A percentile compares a stretch with the other conserved stretches of the same genome.
phyloP scores from a whole-genome alignment of 371 early-diverging fungal species.

The Mortierella sp. region DNA sequence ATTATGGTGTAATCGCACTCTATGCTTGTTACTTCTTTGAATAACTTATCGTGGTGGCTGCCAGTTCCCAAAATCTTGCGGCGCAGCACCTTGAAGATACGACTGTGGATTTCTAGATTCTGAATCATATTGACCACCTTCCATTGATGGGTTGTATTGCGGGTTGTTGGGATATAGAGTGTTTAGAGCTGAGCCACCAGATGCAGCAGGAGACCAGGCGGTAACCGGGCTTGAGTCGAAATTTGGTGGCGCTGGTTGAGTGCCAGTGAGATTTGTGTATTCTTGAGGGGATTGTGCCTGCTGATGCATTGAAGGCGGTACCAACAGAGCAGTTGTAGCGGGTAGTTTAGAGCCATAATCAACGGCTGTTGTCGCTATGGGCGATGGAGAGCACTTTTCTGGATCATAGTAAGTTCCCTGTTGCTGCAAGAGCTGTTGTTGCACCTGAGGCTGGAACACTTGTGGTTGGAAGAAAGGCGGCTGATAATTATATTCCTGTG shows the following conservation, averaged over 20 bases:
- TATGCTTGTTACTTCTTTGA: neutral
- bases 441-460: neutral
- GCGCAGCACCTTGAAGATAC: conserved; percentile 11
- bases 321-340: neutral
- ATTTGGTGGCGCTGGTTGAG: neutral
- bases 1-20: no score
- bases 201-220: neutral
- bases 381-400: neutral
- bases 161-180: conserved; percentile 6
- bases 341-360: no score
- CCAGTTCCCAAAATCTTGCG: conserved; percentile 9
- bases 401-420: neutral
- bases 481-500: neutral
- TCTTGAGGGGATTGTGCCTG: neutral
- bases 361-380: neutral
- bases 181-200: neutral
- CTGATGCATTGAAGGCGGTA: neutral
- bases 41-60: neutral
- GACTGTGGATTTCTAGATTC: conserved; percentile 15
- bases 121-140: neutral
- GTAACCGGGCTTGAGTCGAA: neutral
- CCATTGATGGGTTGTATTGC: neutral
- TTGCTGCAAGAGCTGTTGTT: neutral
- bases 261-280: neutral
- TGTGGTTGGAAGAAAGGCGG: neutral